phyloP scores from a whole-genome alignment of 495 filamentous ascomycete genomes.

The Parathielavia appendiculata region DNA sequence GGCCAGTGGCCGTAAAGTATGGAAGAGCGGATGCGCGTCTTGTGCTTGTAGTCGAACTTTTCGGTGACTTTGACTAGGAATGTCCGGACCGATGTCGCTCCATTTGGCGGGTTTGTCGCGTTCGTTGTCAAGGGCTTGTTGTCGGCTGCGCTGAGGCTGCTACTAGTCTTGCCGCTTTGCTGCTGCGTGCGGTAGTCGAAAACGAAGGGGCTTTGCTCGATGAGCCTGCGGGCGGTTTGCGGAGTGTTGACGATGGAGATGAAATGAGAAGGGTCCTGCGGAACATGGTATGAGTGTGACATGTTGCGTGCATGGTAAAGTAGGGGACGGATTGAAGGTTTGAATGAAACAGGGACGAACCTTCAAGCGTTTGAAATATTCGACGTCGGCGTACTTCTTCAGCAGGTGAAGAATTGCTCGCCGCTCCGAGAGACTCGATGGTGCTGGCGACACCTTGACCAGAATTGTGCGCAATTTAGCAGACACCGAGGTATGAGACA shows the following conservation, averaged over 20 bases:
- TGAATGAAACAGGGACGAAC: slow-evolving; percentile 44
- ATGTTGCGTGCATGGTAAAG: background rate
- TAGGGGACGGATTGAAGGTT: background rate
- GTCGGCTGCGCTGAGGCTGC: slow-evolving; percentile 3
- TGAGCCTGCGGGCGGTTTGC: slow-evolving; percentile 20
- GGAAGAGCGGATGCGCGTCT: slow-evolving; percentile 28
- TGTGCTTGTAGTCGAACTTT: slow-evolving; percentile 35
- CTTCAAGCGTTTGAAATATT: slow-evolving; percentile 66
- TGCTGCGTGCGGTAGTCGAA: slow-evolving; percentile 20
- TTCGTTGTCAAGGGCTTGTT: too few species aligned
- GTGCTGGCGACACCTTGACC: slow-evolving; percentile 59
- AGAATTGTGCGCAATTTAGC: slow-evolving; percentile 6
- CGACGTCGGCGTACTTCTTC: slow-evolving; percentile 70
- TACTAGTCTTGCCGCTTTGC: background rate
- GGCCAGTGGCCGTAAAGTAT: slow-evolving; percentile 44
- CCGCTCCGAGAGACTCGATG: slow-evolving; percentile 62
- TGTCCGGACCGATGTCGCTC: slow-evolving; percentile 1
- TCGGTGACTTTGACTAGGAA: slow-evolving; percentile 38
- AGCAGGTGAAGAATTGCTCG: slow-evolving; percentile 65
- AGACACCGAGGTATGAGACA: background rate
- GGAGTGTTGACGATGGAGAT: slow-evolving; percentile 33
- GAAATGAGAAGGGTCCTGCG: slow-evolving; percentile 38
- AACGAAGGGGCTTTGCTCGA: slow-evolving; percentile 27
- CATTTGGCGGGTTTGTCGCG: too few species aligned
- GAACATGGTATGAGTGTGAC: background rate